Percentiles rank a stretch among this genome's conserved stretches.
Evolutionary conservation across 345 rosid genomes (phyloP).

Genomic region (Hibiscus syriacus): DNA sequence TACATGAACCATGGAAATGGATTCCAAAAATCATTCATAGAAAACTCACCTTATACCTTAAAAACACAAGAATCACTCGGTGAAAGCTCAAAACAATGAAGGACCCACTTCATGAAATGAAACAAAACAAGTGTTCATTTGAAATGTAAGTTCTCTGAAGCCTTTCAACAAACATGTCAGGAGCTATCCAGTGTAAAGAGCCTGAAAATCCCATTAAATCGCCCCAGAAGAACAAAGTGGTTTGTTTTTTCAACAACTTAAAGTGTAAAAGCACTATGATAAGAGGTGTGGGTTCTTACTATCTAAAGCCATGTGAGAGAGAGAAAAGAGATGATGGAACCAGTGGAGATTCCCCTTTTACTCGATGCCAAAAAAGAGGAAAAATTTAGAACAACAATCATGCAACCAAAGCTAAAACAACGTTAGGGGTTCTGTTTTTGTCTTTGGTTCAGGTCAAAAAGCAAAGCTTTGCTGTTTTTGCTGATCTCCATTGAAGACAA

Average conservation of each 20-base stretch:
- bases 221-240: too few relatives aligned
- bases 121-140: too few relatives aligned
- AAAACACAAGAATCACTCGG: conserved; percentile 14
- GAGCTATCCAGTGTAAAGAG: too few relatives aligned
- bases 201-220: too few relatives aligned
- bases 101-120: conserved; percentile 23
- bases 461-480: background rate
- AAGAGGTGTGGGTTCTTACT: conserved; percentile 8
- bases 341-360: conserved; percentile 28
- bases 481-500: too few relatives aligned
- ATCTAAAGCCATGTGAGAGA: background rate
- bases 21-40: too few relatives aligned
- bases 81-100: conserved; percentile 23
- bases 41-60: background rate
- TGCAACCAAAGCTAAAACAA: conserved; percentile 35
- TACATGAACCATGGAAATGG: too few relatives aligned
- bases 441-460: background rate
- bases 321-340: conserved; percentile 4
- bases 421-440: background rate
- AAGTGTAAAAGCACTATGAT: conserved; percentile 5
- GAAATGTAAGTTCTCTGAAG: too few relatives aligned
- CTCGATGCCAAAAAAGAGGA: conserved; percentile 15
- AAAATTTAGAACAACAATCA: conserved; percentile 29
- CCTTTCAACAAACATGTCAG: too few relatives aligned
- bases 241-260: conserved; percentile 13